Percentiles rank a stretch among this genome's conserved stretches.
Conservation (phyloP, 1,139 yeast species). For the Candida tetrigidarum region DNA sequence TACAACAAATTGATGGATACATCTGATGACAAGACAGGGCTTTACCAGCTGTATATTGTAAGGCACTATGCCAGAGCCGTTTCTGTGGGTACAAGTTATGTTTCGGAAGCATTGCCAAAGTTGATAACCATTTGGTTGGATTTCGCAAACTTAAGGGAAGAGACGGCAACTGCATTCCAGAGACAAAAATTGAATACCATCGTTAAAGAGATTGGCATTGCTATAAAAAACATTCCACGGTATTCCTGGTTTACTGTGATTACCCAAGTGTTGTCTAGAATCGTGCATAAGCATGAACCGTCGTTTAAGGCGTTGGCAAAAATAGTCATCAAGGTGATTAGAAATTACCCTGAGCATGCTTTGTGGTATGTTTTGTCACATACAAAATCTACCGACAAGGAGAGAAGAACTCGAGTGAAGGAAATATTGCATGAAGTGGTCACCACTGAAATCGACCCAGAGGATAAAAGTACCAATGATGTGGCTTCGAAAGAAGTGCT, state of each 20-base stretch:
- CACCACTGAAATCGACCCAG: neutral
- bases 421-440: slow-evolving; percentile 24
- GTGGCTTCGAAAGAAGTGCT: neutral
- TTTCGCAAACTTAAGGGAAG: slow-evolving; percentile 49
- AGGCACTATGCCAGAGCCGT: slow-evolving; percentile 69
- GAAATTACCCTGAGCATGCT: slow-evolving; percentile 78
- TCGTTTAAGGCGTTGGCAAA: slow-evolving; percentile 60
- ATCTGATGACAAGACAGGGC: slow-evolving; percentile 54
- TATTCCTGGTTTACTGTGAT: slow-evolving; percentile 84
- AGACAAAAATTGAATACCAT: slow-evolving; percentile 46
- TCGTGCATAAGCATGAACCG: slow-evolving; percentile 62
- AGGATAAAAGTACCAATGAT: neutral
- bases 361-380: slow-evolving; percentile 87
- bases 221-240: slow-evolving; percentile 53
- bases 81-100: slow-evolving; percentile 66
- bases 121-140: slow-evolving; percentile 92
- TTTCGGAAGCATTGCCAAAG: slow-evolving; percentile 88
- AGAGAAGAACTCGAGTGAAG: slow-evolving; percentile 56
- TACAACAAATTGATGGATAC: slow-evolving; percentile 79
- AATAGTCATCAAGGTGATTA: slow-evolving; percentile 60
- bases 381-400: slow-evolving; percentile 63
- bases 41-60: slow-evolving; percentile 68
- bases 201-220: slow-evolving; percentile 55
- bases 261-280: slow-evolving; percentile 83
- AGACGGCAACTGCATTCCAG: slow-evolving; percentile 29